Conservation (phyloP, 1,284 basidiomycete genomes). For the Ceratobasidium sp. region DNA sequence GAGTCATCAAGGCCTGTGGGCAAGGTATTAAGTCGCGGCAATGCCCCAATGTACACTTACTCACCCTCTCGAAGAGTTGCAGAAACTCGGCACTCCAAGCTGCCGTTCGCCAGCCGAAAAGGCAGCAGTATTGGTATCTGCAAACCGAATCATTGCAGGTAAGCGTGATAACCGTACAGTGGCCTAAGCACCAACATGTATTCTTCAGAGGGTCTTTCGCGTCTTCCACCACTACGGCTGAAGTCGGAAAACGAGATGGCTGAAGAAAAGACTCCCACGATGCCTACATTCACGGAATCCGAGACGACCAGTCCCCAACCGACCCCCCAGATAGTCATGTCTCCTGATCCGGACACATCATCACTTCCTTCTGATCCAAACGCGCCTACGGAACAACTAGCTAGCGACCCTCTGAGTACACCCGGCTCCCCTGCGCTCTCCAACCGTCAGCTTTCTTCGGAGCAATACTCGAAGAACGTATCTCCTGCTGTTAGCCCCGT, state of each 20-base stretch:
- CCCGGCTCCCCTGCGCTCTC: conserved; percentile 42
- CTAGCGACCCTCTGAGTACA: conserved; percentile 35
- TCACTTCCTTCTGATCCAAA: neutral
- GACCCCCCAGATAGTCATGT: conserved; percentile 28
- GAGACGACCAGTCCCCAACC: conserved; percentile 10
- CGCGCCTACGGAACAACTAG: neutral
- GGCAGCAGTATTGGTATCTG: conserved; percentile 75
- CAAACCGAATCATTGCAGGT: conserved; percentile 86
- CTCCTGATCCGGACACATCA: conserved; percentile 15
- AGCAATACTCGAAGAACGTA: conserved; percentile 39
- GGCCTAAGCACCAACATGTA: neutral
- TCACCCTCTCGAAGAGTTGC: conserved; percentile 60
- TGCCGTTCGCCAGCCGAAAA: conserved; percentile 79
- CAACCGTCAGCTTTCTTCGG: conserved; percentile 1
- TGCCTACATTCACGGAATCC: conserved; percentile 44
- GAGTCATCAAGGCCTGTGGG: conserved; percentile 75
- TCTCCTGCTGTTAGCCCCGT: conserved; percentile 36
- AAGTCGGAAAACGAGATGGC: conserved; percentile 62
- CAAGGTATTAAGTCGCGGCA: conserved; percentile 58
- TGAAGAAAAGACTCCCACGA: conserved; percentile 50
- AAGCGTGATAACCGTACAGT: conserved; percentile 44
- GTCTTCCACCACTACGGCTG: conserved; percentile 67
- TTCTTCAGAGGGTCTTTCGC: conserved; percentile 67
- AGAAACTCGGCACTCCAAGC: conserved; percentile 62
- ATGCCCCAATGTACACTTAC: conserved; percentile 35